Evolutionary conservation across 345 rosid genomes (phyloP), one percentile per base, ranked within the genome.

Genomic region (Melastoma malabathricum): DNA sequence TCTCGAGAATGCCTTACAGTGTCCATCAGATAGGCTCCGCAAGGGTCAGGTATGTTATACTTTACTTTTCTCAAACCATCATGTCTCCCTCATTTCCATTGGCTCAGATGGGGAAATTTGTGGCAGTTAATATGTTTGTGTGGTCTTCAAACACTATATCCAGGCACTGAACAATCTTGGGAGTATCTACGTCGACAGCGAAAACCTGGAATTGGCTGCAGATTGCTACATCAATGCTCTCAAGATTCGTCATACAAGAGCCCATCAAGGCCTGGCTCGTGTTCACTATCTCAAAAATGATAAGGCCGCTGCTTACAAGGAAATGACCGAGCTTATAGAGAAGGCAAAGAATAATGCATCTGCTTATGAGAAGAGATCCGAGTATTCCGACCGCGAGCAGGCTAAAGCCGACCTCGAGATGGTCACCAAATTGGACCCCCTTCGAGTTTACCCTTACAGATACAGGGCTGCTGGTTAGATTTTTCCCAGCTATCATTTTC

Each of bases 121-220:
- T 9, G 12, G 41, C 10, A 1, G 9, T 34, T 34, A 34, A 34
- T 34, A 6, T 12, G 12, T 34, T 34, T 34, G 41, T 34, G 2
- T 34, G 41, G 41, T 34, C 9, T 34, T 34, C 12, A 12, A 2
- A 34, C 41, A 6, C 12, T 34, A 34, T 34, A 12, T 59, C 6
- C 82, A 92, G 97, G 98, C 98, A n/a, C 78, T 87, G 48, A 92
- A 92, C 86, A 92, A 92, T 73, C 95, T 92, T 0, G 97, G 98
- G 59, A 92, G 98, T 39, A 90, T 92, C 16, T 82, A 81, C 17
- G 97, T 84, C 0, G 97, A 92, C 54, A 70, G 76, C 22, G 72
- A 56, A 54, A 71, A 82, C 60, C 58, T 87, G 52, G 95, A 87
- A 45, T 70, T 72, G 58, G 98, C 98, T 34, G 98, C 89, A 19